A percentile compares a stretch with the other conserved stretches of the same genome.
Evolutionary conservation across 306 rosid genomes (phyloP).

Genomic region (Carpinus viminea): DNA sequence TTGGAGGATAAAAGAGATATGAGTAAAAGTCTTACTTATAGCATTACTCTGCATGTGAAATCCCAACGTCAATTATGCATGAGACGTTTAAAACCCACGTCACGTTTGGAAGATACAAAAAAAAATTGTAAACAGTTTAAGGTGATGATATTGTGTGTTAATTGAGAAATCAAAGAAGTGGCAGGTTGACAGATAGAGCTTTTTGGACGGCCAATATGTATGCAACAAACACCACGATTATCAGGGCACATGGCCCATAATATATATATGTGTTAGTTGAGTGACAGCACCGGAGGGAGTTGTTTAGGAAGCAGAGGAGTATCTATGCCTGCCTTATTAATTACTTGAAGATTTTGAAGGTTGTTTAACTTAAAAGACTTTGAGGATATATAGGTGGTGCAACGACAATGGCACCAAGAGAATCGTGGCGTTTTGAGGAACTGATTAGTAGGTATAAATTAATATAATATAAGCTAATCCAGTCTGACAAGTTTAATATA

Average conservation of each 20-base stretch:
- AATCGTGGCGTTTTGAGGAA: constrained; percentile 4
- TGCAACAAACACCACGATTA: constrained; percentile 14
- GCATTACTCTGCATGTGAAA: no score
- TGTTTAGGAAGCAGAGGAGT: not conserved
- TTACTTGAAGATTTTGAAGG: constrained; percentile 3
- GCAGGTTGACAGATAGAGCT: constrained; percentile 22
- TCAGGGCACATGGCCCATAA: constrained; percentile 10
- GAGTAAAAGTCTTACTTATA: no score
- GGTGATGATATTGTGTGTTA: no score
- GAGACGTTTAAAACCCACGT: no score
- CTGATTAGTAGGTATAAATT: not conserved
- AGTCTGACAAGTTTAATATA: not conserved
- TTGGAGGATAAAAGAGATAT: no score
- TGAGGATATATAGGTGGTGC: constrained; percentile 2
- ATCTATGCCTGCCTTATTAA: not conserved
- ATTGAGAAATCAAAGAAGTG: not conserved
- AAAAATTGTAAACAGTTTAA: no score
- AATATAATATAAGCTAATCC: not conserved
- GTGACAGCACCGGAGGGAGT: not conserved
- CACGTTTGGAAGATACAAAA: no score
- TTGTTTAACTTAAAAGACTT: constrained; percentile 31
- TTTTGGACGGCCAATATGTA: constrained; percentile 27
- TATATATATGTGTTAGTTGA: constrained; percentile 35
- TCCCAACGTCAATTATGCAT: no score
- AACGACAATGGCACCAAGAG: constrained; percentile 29